Evolutionary conservation across 2,329 filamentous ascomycete genomes (phyloP), one percentile per base, ranked within the genome.

Genomic region (Xylaria sp.): DNA sequence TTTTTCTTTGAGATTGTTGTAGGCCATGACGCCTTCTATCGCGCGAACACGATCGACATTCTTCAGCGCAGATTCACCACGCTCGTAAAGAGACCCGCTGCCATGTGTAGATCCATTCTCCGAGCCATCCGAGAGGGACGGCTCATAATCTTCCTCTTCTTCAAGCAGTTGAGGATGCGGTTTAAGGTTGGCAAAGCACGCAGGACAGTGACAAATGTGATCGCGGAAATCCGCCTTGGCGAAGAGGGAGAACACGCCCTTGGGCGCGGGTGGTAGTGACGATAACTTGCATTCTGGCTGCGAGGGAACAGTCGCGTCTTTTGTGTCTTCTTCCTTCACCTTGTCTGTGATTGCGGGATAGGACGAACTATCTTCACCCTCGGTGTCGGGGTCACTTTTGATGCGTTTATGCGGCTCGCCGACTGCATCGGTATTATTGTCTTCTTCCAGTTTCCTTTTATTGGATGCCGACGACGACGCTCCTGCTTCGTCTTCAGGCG

Each of bases 11-110:
- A 99, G 87, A 76, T 97, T 92, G 76, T 98, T 98, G 82, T 98
- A 99, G 0, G 94, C 95, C 94, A 98, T 98, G 55, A 97, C 95
- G 18, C 96, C 96, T 80, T 99, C 93, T 65, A 99, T 97, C 4
- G 96, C 96, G 15, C 91, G 88, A 8, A 98, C 95, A 1, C 96
- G 92, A 78, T 99, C 96, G 66, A 99, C 91, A 75, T 94, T 97
- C 78, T 91, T 94, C 33, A 99, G 86, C 0, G 94, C 95, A 57
- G 93, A 95, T 82, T 99, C 96, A 56, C 96, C 96, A 20, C 94
- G 92, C 59, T 98, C 94, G 41, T 97, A 89, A 1, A 99, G 85
- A 71, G 92, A 96, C 55, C 92, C 92, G 41, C 93, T 94, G 59
- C 93, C 92, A 5, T 89, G 85, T 1, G 88, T 89, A 3, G 86